Evolutionary conservation across 345 rosid genomes (phyloP), one percentile per base, ranked within the genome.

Genomic region (Salix koriyanagi): DNA sequence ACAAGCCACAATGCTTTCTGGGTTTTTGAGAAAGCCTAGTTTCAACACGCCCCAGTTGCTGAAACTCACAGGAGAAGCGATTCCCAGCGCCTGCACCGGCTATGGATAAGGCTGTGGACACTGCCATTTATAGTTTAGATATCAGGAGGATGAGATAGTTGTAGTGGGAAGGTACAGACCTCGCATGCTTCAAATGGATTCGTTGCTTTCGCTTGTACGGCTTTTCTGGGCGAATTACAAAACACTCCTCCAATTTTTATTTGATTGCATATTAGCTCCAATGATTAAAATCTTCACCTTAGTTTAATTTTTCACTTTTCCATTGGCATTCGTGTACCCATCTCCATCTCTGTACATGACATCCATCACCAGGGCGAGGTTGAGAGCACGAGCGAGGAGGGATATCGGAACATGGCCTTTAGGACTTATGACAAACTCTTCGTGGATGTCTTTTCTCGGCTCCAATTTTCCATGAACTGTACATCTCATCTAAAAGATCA

Each of bases 61-160:
- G 80, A 26, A 79, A 68, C 39, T 81, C 83, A 11, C 85, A 77
- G 21, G 80, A 30, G 46, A 81, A 71, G 15, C 56, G 60, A 72
- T 83, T 74, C 21, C 83, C 88, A 75, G 84, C 75, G 36, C 74
- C 75, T 32, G 71, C 76, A 62, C 86, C 77, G 75, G 79, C 61
- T 69, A 87, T 60, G 14, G 85, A 77, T 54, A 88, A 81, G 74
- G 86, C 69, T 52, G 85, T 70, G 76, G 86, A 76, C 54, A 79
- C 77, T 67, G 86, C 84, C 93, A 88, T 89, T 73, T 48, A 65
- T 75, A 69, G 32, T 48, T 72, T 34, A 61, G 50, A 34, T 42
- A 48, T 1, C 36, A 67, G 48, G 64, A 32, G 26, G 71, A 42
- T n/a, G 15, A 41, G 70, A 66, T 36, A 36, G 9, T 4, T 54